phyloP scores from a whole-genome alignment of 2,329 filamentous ascomycete genomes.

The Calonectria ilicicola region DNA sequence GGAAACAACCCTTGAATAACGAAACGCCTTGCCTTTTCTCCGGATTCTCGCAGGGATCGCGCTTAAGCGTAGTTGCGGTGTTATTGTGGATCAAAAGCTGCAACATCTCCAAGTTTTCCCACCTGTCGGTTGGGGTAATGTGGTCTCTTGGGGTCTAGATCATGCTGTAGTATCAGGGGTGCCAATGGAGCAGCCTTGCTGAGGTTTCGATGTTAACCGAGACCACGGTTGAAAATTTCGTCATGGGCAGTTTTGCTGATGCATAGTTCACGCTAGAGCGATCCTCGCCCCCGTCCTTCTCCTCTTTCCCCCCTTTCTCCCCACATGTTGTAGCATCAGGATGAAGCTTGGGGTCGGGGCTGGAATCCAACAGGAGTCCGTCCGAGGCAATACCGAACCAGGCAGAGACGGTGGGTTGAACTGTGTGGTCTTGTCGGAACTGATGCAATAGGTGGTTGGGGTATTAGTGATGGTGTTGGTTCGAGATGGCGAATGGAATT shows the following conservation, averaged over 20 bases:
- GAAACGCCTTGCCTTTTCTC: background rate
- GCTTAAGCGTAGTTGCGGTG: background rate
- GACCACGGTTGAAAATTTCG: background rate
- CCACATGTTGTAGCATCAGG: background rate
- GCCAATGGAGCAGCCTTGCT: background rate
- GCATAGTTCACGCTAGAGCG: background rate
- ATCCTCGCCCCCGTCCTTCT: background rate
- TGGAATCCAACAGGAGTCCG: background rate
- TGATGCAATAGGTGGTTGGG: background rate
- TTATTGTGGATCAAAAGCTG: background rate
- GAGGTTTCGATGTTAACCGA: background rate
- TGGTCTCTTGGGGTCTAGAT: background rate
- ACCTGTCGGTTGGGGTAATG: background rate
- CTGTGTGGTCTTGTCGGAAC: background rate
- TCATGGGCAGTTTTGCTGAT: background rate
- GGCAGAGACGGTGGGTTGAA: background rate
- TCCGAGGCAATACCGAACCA: slow-evolving; percentile 5
- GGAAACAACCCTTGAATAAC: too few relatives aligned
- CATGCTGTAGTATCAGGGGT: background rate
- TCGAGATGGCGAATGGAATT: background rate
- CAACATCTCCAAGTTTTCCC: background rate
- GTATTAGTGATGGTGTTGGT: background rate
- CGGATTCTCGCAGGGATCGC: background rate
- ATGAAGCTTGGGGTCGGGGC: background rate
- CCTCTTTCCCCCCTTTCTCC: background rate